phyloP scores from a whole-genome alignment of 345 rosid genomes.

The Jatropha curcas region DNA sequence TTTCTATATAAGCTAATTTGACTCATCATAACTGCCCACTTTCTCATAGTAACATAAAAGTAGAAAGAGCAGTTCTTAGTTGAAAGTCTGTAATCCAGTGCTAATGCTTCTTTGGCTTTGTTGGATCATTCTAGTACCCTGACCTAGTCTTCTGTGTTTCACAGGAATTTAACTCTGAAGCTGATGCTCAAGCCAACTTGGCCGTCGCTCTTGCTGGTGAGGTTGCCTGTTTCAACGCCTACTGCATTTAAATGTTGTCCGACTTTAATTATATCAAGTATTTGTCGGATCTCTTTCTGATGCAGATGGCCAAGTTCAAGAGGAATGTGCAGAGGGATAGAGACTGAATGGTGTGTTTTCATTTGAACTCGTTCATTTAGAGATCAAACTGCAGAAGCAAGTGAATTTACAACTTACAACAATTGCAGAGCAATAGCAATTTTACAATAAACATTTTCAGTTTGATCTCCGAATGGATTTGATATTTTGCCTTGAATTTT shows the following conservation, averaged over 20 bases:
- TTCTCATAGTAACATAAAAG: neutral
- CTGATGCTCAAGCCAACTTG: slow-evolving; percentile 86
- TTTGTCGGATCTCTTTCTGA: neutral
- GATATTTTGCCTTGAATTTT: no score
- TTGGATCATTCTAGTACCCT: neutral
- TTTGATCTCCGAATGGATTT: no score
- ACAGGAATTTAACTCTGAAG: slow-evolving; percentile 64
- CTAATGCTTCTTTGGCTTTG: neutral
- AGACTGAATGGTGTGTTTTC: neutral
- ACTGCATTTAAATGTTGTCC: neutral
- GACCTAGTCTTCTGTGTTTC: neutral
- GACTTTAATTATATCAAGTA: no score
- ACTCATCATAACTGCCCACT: neutral
- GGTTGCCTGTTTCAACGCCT: slow-evolving; percentile 19
- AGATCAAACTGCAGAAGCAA: no score
- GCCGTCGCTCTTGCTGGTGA: slow-evolving; percentile 71
- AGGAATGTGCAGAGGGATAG: neutral
- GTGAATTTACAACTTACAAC: no score
- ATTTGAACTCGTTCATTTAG: no score
- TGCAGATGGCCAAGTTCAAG: slow-evolving; percentile 24
- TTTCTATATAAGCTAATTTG: neutral
- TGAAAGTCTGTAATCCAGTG: neutral
- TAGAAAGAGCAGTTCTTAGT: neutral
- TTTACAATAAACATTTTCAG: no score
- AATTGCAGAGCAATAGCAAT: no score